Conservation (phyloP, 2,329 filamentous ascomycete genomes). For the Aspergillus sp. region DNA sequence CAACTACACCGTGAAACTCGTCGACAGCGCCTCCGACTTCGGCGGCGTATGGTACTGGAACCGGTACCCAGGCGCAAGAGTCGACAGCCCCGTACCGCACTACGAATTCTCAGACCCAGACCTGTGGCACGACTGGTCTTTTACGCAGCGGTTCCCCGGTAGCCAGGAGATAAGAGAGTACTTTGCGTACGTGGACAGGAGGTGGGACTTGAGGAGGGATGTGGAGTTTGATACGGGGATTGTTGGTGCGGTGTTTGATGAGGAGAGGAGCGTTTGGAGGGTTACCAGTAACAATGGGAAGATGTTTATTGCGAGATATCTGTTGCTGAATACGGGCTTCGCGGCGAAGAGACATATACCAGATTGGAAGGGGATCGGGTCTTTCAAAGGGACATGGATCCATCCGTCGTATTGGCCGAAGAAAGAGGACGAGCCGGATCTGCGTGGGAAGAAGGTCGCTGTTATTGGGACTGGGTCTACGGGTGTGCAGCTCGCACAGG, state of each 20-base stretch:
- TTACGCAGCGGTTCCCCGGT: constrained; percentile 32
- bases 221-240: constrained; percentile 47
- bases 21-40: constrained; percentile 52
- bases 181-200: constrained; percentile 48
- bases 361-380: constrained; percentile 35
- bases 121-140: constrained; percentile 48
- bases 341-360: constrained; percentile 47
- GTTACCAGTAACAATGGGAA: not conserved
- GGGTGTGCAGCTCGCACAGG: constrained; percentile 59
- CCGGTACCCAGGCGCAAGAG: constrained; percentile 54
- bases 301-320: constrained; percentile 41
- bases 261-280: constrained; percentile 11
- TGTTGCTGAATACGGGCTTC: constrained; percentile 50
- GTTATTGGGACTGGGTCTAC: constrained; percentile 58
- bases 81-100: constrained; percentile 55
- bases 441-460: constrained; percentile 49
- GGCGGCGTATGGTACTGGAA: constrained; percentile 60
- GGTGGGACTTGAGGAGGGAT: constrained; percentile 46
- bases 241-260: constrained; percentile 42
- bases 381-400: constrained; percentile 53
- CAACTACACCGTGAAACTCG: constrained; percentile 50
- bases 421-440: constrained; percentile 40
- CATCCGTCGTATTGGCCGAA: constrained; percentile 58
- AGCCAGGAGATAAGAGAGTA: constrained; percentile 45
- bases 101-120: constrained; percentile 56